Evolutionary conservation across 495 filamentous ascomycete species (phyloP).

Genomic region (Sordaria brevicollis): DNA sequence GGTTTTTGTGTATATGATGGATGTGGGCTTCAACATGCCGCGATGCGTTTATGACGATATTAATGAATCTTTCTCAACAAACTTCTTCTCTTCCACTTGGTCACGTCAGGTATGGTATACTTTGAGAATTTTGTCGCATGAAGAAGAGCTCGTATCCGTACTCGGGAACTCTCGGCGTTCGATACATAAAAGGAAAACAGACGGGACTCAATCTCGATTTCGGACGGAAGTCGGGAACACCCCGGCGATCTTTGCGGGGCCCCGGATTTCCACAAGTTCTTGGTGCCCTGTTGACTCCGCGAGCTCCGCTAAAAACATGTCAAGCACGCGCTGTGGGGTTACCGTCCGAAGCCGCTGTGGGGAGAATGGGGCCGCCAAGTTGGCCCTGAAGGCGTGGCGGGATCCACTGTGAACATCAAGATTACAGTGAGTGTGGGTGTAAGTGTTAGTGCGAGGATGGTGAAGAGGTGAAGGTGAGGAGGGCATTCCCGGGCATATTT

Average conservation of each 20-base stretch:
- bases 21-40: too few species aligned
- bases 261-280: not conserved
- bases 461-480: not conserved
- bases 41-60: too few species aligned
- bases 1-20: too few species aligned
- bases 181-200: too few species aligned
- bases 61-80: too few species aligned
- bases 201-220: not conserved
- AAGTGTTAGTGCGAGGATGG: not conserved
- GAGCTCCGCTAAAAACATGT: not conserved
- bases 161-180: too few species aligned
- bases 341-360: not conserved
- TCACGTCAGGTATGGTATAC: too few species aligned
- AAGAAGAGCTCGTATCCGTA: too few species aligned
- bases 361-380: not conserved
- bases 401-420: not conserved
- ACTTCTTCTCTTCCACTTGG: too few species aligned
- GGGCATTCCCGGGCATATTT: not conserved
- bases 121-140: too few species aligned
- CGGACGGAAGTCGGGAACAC: too few species aligned
- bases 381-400: not conserved
- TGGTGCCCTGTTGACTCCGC: not conserved
- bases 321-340: not conserved
- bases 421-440: not conserved
- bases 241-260: not conserved